These are phyloP conservation scores for Chloroidium sp. DNA, from an alignment of 163 green algal species.

Conservation along the genomic window DNA sequence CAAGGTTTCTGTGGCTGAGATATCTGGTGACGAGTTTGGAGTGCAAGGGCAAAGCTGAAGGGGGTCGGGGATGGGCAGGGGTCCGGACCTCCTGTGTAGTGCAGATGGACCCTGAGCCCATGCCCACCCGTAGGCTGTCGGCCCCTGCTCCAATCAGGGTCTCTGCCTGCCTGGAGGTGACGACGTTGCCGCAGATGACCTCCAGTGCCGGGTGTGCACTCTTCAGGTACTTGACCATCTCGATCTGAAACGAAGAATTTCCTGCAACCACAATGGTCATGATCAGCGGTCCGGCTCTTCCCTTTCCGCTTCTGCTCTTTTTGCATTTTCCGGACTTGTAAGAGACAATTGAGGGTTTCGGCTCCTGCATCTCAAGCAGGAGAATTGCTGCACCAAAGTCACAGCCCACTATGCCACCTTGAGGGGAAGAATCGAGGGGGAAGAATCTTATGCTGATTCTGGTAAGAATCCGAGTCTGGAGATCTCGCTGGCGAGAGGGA, in stretches of 20 bases:
- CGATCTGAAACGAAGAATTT: conserved; percentile 74
- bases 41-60: too few relatives aligned
- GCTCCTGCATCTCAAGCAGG: neutral
- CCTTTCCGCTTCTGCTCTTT: too few relatives aligned
- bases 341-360: conserved; percentile 12
- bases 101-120: conserved; percentile 97
- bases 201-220: conserved; percentile 72
- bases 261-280: conserved; percentile 29
- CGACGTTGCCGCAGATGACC: conserved; percentile 94
- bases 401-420: too few relatives aligned
- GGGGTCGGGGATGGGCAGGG: neutral
- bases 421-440: too few relatives aligned
- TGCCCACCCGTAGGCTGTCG: conserved; percentile 90
- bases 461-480: too few relatives aligned
- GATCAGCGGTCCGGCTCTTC: neutral
- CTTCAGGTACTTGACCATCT: conserved; percentile 93
- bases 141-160: conserved; percentile 86
- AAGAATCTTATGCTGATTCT: too few relatives aligned
- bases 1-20: too few relatives aligned
- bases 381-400: too few relatives aligned
- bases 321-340: too few relatives aligned
- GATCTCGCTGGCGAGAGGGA: too few relatives aligned
- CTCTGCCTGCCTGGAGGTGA: conserved; percentile 64
- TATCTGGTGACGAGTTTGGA: too few relatives aligned
- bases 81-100: conserved; percentile 84